phyloP scores from a whole-genome alignment of 768 basidiomycete genomes.

The Leccinum arenicola region DNA sequence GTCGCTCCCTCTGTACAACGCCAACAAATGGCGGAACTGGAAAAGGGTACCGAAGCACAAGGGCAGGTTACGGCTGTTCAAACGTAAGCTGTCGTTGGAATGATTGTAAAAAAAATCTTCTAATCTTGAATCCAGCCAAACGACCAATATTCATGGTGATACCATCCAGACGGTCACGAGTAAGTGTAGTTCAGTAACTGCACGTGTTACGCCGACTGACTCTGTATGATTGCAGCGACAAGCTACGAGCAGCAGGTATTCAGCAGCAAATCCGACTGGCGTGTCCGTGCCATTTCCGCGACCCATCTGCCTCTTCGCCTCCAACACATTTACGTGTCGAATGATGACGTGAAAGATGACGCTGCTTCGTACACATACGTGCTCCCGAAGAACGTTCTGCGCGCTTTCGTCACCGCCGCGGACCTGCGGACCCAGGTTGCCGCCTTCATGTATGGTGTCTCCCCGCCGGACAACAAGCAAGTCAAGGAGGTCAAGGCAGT shows the following conservation, averaged over 20 bases:
- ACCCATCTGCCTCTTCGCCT: constrained; percentile 94
- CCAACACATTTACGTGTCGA: constrained; percentile 98
- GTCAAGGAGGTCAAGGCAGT: constrained; percentile 90
- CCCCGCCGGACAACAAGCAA: constrained; percentile 50
- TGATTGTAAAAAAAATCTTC: background rate
- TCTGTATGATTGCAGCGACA: constrained; percentile 53
- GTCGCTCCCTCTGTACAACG: constrained; percentile 93
- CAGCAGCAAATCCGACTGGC: constrained; percentile 99
- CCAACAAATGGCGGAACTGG: constrained; percentile 98
- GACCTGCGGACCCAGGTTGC: constrained; percentile 97
- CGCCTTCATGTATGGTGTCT: constrained; percentile 88
- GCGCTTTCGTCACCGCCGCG: constrained; percentile 88
- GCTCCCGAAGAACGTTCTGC: constrained; percentile 93
- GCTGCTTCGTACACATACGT: constrained; percentile 94
- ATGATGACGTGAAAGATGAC: constrained; percentile 99
- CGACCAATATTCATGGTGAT: constrained; percentile 97
- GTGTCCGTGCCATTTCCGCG: constrained; percentile 95
- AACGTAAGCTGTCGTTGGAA: constrained; percentile 48
- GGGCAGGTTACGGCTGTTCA: constrained; percentile 94
- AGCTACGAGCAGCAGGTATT: constrained; percentile 99
- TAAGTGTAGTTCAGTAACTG: constrained; percentile 34
- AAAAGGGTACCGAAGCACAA: constrained; percentile 94
- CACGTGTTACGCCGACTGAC: background rate
- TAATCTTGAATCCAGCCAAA: constrained; percentile 52
- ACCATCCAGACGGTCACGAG: constrained; percentile 93